Base-by-base conservation (phyloP, 2,329 filamentous ascomycete genomes). In the Botrytis fabae region DNA sequence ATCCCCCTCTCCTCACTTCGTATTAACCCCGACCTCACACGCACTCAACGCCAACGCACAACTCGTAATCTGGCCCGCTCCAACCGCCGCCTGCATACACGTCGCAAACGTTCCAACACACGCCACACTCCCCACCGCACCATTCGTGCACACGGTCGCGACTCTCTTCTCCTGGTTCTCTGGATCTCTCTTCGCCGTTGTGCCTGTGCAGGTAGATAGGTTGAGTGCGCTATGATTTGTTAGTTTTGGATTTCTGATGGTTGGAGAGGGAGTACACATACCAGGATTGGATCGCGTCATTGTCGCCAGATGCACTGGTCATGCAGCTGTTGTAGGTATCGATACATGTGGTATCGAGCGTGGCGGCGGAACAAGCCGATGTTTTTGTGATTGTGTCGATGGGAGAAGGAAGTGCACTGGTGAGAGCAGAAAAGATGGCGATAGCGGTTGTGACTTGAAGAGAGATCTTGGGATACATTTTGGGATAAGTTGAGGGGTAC, bases 11-110 rank as follows among this genome's bases (percentile, higher is more conserved):
- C 59, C 22, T 61, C 22, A 38, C 32, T 38, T 25, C 32, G 22
- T 32, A 38, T 35, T 38, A 61, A 25, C 35, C 32, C 4, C 35
- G 35, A 61, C 59, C 59, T 60, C 57, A 25, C 28, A 60, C 8
- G 32, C 57, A 60, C 59, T 61, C 59, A 35, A 35, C 20, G 22
- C 35, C 59, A 60, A 60, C 57, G 57, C 57, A 60, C 57, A 60
- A 20, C 57, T 60, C 2, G 57, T 35, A 6, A 35, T 35, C 1
- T 35, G 8, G 3, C 57, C 57, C 32, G 57, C 57, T 18, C 57
- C 18, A 10, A 12, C 9, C 28, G 57, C 57, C 57, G 18, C 20
- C 28, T 35, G 20, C 28, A 60, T 60, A 60, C 51, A 57, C 51
- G 8, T 57, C 0, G n/a, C n/a, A 57, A 57, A 57, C 51, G n/a